These are phyloP conservation scores for Uromyces viciae-fabae DNA, from an alignment of 1,284 basidiomycete genomes.

Conservation along the genomic window DNA sequence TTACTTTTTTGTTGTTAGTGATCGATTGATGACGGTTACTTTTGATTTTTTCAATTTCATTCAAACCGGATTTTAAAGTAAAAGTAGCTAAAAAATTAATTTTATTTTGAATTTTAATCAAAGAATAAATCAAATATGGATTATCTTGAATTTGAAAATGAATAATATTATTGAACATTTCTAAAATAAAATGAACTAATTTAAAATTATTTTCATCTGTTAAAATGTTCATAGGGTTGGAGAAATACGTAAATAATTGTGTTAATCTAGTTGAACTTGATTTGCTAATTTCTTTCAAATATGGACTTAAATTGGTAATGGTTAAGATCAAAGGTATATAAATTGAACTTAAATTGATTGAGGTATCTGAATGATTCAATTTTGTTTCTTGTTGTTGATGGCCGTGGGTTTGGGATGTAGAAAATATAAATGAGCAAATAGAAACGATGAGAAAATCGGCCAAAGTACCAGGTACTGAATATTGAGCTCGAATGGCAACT, in stretches of 20 bases:
- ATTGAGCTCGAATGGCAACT: conserved; percentile 38
- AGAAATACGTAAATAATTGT: conserved; percentile 30
- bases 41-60: conserved; percentile 26
- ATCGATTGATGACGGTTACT: neutral
- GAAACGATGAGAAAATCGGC: conserved; percentile 42
- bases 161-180: conserved; percentile 43
- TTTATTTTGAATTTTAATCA: conserved; percentile 32
- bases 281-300: conserved; percentile 27
- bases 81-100: conserved; percentile 39
- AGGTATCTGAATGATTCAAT: neutral
- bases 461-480: conserved; percentile 34
- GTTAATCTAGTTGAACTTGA: conserved; percentile 2
- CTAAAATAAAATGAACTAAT: conserved; percentile 35
- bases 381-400: neutral
- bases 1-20: too few relatives aligned
- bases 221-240: conserved; percentile 19
- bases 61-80: conserved; percentile 35
- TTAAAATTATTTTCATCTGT: conserved; percentile 30
- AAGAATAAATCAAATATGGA: conserved; percentile 37
- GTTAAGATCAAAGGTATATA: conserved; percentile 22
- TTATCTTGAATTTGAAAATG: conserved; percentile 44
- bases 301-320: conserved; percentile 36
- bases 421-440: conserved; percentile 43
- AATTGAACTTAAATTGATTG: neutral
- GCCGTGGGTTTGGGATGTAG: neutral